Conservation (phyloP, 495 filamentous ascomycete genomes). For the Aspergillus sclerotiicarbonarius region DNA sequence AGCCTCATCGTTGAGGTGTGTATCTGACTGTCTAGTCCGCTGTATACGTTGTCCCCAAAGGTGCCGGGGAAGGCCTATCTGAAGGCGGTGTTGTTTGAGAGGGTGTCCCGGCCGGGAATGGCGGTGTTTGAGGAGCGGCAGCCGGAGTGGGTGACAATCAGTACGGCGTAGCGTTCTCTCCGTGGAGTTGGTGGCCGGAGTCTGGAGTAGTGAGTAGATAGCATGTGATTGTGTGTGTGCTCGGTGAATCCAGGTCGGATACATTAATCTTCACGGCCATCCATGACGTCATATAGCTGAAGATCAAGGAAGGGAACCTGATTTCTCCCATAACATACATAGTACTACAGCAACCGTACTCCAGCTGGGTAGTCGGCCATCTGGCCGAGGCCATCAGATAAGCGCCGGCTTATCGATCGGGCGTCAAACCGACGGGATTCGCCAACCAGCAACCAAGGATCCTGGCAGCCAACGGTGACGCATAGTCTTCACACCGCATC, state of each 20-base stretch:
- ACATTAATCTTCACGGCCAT: too few relatives aligned
- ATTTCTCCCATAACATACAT: too few relatives aligned
- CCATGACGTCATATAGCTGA: too few relatives aligned
- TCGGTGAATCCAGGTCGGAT: too few relatives aligned
- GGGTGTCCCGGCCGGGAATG: slow-evolving; percentile 10
- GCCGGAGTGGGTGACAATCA: slow-evolving; percentile 9
- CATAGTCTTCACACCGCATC: not conserved
- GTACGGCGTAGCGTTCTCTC: not conserved
- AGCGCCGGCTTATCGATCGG: too few relatives aligned
- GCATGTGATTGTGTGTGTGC: not conserved
- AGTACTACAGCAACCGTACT: too few relatives aligned
- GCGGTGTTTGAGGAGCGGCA: slow-evolving; percentile 22
- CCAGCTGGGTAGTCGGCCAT: too few relatives aligned
- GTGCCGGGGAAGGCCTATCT: slow-evolving; percentile 23
- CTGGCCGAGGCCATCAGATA: too few relatives aligned
- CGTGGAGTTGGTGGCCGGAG: too few relatives aligned
- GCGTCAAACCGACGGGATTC: not conserved
- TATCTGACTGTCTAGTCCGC: slow-evolving; percentile 11
- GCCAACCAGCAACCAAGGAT: not conserved
- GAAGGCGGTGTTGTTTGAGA: slow-evolving; percentile 28
- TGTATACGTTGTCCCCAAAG: slow-evolving; percentile 19
- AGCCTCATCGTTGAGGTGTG: not conserved
- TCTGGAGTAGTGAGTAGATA: not conserved
- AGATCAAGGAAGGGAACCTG: too few relatives aligned
- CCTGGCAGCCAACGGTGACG: not conserved